Percentiles rank a stretch among this genome's conserved stretches.
These are phyloP conservation scores for Juncus inflexus DNA, from an alignment of 176 grass and related monocot genomes.

Conservation along the genomic window DNA sequence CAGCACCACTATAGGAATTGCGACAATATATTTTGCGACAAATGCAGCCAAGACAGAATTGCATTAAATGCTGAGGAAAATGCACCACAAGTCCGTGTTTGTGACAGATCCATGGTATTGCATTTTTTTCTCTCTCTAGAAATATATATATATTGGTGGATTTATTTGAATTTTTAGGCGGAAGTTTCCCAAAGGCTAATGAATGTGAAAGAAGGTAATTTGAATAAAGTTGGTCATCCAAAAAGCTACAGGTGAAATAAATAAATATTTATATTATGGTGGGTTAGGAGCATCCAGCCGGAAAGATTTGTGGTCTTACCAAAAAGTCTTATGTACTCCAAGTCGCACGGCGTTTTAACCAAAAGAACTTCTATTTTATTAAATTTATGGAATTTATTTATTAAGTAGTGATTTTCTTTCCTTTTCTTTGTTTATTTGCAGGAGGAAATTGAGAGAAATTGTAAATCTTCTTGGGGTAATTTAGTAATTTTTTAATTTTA, in stretches of 20 bases:
- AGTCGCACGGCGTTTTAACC: too few relatives aligned
- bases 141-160: slow-evolving; percentile 14
- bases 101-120: slow-evolving; percentile 93
- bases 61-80: slow-evolving; percentile 84
- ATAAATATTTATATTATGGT: neutral
- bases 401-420: neutral
- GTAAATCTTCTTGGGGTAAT: slow-evolving; percentile 65
- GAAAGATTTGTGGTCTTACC: too few relatives aligned
- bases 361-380: too few relatives aligned
- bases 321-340: too few relatives aligned
- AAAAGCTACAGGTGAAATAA: slow-evolving; percentile 68
- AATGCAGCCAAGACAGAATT: slow-evolving; percentile 92
- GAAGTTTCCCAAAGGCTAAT: slow-evolving; percentile 89
- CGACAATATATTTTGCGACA: slow-evolving; percentile 97
- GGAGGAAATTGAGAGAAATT: slow-evolving; percentile 96
- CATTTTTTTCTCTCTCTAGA: neutral
- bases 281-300: too few relatives aligned
- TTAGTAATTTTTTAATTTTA: neutral
- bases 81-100: slow-evolving; percentile 90
- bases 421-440: slow-evolving; percentile 19
- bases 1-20: slow-evolving; percentile 99
- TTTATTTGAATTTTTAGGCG: slow-evolving; percentile 39
- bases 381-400: neutral
- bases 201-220: slow-evolving; percentile 60
- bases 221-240: slow-evolving; percentile 60